Evolutionary conservation across 345 rosid species (phyloP).

Genomic region (Salix purpurea): DNA sequence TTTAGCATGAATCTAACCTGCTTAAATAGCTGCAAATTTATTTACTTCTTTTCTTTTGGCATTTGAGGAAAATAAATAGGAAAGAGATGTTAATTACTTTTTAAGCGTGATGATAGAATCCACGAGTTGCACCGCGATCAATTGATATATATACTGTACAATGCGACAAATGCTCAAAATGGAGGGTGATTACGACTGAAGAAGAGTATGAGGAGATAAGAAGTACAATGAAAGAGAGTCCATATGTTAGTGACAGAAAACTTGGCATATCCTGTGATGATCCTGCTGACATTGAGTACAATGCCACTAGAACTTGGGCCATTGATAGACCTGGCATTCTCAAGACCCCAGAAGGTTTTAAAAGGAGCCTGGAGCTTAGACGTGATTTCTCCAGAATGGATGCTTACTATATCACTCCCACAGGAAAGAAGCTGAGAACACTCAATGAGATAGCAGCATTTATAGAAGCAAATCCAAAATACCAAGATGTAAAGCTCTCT

Average conservation of each 20-base stretch:
- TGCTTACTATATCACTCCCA: slow-evolving; percentile 70
- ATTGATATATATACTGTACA: slow-evolving; percentile 77
- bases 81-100: not conserved
- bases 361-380: slow-evolving; percentile 62
- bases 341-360: slow-evolving; percentile 77
- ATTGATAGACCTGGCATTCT: slow-evolving; percentile 81
- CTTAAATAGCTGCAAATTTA: not conserved
- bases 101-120: slow-evolving; percentile 6
- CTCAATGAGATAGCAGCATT: slow-evolving; percentile 56
- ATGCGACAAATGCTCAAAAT: slow-evolving; percentile 65
- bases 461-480: slow-evolving; percentile 50
- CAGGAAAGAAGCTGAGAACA: slow-evolving; percentile 72
- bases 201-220: slow-evolving; percentile 81
- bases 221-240: slow-evolving; percentile 43
- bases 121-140: slow-evolving; percentile 13
- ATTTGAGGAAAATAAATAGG: not conserved
- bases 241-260: slow-evolving; percentile 48
- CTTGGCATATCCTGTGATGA: slow-evolving; percentile 56
- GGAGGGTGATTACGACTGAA: slow-evolving; percentile 59
- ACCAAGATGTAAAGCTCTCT: slow-evolving; percentile 41
- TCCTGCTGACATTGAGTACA: slow-evolving; percentile 62
- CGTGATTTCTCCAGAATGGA: slow-evolving; percentile 78
- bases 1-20: not conserved
- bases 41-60: not conserved
- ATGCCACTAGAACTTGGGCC: slow-evolving; percentile 70